Base-by-base conservation (phyloP, 805 yeast genomes). In the Kuraishia hungarica region DNA sequence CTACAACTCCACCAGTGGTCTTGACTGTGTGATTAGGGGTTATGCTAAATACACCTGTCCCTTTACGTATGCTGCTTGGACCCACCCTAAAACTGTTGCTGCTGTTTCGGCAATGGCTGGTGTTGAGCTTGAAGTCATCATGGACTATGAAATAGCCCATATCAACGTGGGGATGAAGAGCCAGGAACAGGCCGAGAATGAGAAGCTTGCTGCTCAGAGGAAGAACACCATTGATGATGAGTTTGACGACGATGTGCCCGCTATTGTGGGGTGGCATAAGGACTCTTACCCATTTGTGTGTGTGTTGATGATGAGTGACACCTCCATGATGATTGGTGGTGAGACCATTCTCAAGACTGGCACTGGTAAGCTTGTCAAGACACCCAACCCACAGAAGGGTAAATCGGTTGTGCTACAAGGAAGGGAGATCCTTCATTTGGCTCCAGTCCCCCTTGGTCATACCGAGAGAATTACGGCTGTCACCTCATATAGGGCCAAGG, bases 271-370 rank as follows among this genome's bases (percentile, higher is more conserved):
- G 29, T 82, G 87, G 87, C 87, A 82, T 69, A 65, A 71, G 54
- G 87, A 82, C 63, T 75, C 83, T n/a, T 81, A 80, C 55, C 86
- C 86, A 17, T 81, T 80, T 63, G 86, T 82, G 20, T 82, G 86
- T 66, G 87, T 82, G 17, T 71, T 82, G 57, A 82, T 82, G 87
- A 63, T 82, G 50, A 76, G 82, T 29, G 86, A 82, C 62, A 82
- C 87, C 8, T 59, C 76, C 2, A 67, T 72, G 50, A 81, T 82
- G 86, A 69, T 77, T 64, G 86, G 86, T 28, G 86, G 86, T 52
- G 86, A 81, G 63, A 81, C 86, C 2, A 72, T 78, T 28, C 71
- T 81, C 58, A 72, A 78, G 58, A 78, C 72, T 65, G 81, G 80
- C 2, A 64, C 69, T 43, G 74, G 73, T 10, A 68, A 66, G 51